phyloP scores from a whole-genome alignment of 2,329 filamentous ascomycete species.

The Nemania sp. region DNA sequence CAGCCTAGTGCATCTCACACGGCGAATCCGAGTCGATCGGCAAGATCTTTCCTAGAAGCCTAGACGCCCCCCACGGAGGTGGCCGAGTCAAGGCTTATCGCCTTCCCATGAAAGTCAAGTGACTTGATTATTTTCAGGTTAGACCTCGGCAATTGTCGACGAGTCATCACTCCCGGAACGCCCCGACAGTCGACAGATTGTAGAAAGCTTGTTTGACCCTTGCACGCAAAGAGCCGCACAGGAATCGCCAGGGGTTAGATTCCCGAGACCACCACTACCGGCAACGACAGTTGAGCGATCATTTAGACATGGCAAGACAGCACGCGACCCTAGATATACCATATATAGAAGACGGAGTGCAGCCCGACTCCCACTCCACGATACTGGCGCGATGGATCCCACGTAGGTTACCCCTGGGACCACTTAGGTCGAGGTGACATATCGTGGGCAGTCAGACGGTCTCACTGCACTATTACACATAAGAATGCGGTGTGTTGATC shows the following conservation, averaged over 20 bases:
- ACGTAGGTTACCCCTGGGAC: conserved; percentile 3
- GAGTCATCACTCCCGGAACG: conserved; percentile 12
- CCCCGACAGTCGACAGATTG: conserved; percentile 1
- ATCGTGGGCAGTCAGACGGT: conserved; percentile 5
- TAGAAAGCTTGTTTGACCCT: conserved; percentile 24
- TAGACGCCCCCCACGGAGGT: conserved; percentile 4
- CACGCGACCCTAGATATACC: background rate
- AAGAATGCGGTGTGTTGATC: conserved; percentile 18
- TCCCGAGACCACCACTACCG: background rate
- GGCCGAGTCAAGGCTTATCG: conserved; percentile 10
- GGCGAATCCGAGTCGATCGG: conserved; percentile 9
- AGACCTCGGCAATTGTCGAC: conserved; percentile 18
- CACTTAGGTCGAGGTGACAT: conserved; percentile 2
- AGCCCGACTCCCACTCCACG: background rate
- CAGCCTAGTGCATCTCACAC: conserved; percentile 6
- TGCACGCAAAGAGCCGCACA: conserved; percentile 22
- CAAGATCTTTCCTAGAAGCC: conserved; percentile 20
- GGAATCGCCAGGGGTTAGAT: conserved; percentile 7
- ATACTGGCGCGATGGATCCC: conserved; percentile 3
- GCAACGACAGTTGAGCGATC: background rate
- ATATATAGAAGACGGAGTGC: too few relatives aligned
- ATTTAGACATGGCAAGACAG: background rate
- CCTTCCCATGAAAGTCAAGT: background rate
- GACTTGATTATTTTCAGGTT: conserved; percentile 19
- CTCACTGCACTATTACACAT: conserved; percentile 20